Conservation (phyloP, 192 early-diverging fungal species). For the Podila minutissima region DNA sequence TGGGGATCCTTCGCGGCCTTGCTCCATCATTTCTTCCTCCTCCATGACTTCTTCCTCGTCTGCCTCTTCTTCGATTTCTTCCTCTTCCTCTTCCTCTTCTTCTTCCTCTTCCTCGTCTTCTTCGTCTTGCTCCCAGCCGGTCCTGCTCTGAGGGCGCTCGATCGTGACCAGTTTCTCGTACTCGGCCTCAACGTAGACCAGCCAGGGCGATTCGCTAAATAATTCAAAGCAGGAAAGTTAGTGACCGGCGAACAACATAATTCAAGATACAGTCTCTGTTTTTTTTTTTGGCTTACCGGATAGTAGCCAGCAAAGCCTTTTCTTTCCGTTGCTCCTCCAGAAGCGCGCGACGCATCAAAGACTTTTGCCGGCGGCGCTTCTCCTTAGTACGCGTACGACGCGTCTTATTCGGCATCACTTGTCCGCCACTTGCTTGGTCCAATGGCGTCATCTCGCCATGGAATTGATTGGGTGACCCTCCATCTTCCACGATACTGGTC, state of each 20-base stretch:
- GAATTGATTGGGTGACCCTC: too few relatives aligned
- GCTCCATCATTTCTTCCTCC: slow-evolving; percentile 25
- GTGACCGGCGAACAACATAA: neutral
- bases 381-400: slow-evolving; percentile 20
- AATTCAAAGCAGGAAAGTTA: neutral
- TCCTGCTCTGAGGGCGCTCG: slow-evolving; percentile 38
- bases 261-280: neutral
- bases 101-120: slow-evolving; percentile 46
- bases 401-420: neutral
- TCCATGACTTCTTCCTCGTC: neutral
- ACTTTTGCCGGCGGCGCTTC: slow-evolving; percentile 11
- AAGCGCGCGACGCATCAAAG: slow-evolving; percentile 25
- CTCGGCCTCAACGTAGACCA: slow-evolving; percentile 40
- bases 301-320: slow-evolving; percentile 41
- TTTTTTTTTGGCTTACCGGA: slow-evolving; percentile 21
- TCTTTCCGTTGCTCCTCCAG: slow-evolving; percentile 45
- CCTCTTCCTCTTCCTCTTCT: slow-evolving; percentile 18
- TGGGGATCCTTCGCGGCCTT: neutral
- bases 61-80: slow-evolving; percentile 5
- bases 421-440: too few relatives aligned
- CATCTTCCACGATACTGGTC: too few relatives aligned
- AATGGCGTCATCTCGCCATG: too few relatives aligned
- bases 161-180: slow-evolving; percentile 46
- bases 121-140: slow-evolving; percentile 34
- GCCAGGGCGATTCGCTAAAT: slow-evolving; percentile 41